Conservation (phyloP, 345 rosid species). For the Rhodamnia argentea region DNA sequence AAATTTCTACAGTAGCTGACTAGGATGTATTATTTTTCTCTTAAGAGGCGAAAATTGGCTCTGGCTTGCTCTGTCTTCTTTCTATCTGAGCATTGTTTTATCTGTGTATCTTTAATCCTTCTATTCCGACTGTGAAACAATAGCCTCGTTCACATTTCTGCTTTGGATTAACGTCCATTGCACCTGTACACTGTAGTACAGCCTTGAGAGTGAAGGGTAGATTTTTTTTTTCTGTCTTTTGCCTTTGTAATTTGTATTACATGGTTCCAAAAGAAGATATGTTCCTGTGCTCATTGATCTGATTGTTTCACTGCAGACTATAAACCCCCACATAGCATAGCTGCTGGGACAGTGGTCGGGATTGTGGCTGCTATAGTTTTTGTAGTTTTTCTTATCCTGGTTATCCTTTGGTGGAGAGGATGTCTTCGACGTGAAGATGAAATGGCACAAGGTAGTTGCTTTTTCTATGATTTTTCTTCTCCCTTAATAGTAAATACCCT, state of each 20-base stretch:
- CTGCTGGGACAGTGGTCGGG: neutral
- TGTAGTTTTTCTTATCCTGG: neutral
- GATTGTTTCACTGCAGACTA: neutral
- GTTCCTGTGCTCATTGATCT: neutral
- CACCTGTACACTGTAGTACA: neutral
- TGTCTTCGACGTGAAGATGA: neutral
- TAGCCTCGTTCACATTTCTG: neutral
- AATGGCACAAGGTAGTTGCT: neutral
- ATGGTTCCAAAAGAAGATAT: neutral
- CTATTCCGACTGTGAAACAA: neutral
- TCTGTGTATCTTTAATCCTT: neutral
- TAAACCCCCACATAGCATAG: neutral
- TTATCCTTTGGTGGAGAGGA: constrained; percentile 8
- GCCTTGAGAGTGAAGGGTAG: neutral
- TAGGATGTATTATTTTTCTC: neutral
- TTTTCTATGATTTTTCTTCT: neutral
- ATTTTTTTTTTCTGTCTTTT: neutral
- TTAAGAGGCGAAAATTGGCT: neutral
- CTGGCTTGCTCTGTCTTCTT: neutral
- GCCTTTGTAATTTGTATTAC: neutral
- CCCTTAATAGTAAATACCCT: neutral
- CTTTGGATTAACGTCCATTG: neutral
- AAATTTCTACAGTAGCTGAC: neutral
- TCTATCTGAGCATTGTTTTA: neutral
- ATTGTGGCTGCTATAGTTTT: constrained; percentile 2